A percentile compares a stretch with the other conserved stretches of the same genome.
These are phyloP conservation scores for Citrullus amarus DNA, from an alignment of 306 rosid genomes.

Conservation along the genomic window DNA sequence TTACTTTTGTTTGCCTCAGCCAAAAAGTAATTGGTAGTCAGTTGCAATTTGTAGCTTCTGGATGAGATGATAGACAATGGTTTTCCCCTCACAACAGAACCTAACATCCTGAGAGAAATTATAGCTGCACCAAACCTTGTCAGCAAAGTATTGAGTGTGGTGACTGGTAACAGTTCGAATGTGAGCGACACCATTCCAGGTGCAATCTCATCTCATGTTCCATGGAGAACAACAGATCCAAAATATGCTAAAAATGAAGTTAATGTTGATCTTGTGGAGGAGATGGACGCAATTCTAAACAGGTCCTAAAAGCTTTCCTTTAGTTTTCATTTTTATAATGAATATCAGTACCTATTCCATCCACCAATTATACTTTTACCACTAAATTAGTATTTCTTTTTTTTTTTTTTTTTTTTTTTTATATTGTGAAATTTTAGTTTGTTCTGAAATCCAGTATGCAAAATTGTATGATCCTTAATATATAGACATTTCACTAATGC, in stretches of 20 bases:
- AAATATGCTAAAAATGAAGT: slow-evolving; percentile 78
- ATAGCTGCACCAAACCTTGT: slow-evolving; percentile 91
- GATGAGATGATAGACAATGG: slow-evolving; percentile 99
- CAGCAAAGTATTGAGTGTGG: slow-evolving; percentile 80
- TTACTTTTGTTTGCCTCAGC: background rate
- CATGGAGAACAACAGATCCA: slow-evolving; percentile 66
- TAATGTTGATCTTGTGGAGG: slow-evolving; percentile 84
- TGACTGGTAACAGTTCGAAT: slow-evolving; percentile 85
- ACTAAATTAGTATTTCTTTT: background rate
- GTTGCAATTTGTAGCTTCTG: slow-evolving; percentile 49
- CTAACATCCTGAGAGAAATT: slow-evolving; percentile 79
- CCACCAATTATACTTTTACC: background rate
- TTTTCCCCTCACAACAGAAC: slow-evolving; percentile 93
- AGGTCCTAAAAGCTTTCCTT: slow-evolving; percentile 23
- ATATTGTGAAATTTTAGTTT: background rate
- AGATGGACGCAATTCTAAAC: slow-evolving; percentile 77
- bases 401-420: background rate
- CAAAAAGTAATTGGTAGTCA: background rate
- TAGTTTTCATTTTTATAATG: background rate
- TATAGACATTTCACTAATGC: background rate
- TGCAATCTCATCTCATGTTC: slow-evolving; percentile 64
- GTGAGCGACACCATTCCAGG: slow-evolving; percentile 82
- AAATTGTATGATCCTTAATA: background rate
- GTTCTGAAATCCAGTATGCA: background rate
- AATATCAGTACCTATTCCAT: background rate